These are phyloP conservation scores for Psilocybe cyanescens DNA, from an alignment of 768 basidiomycete genomes.

Conservation along the genomic window DNA sequence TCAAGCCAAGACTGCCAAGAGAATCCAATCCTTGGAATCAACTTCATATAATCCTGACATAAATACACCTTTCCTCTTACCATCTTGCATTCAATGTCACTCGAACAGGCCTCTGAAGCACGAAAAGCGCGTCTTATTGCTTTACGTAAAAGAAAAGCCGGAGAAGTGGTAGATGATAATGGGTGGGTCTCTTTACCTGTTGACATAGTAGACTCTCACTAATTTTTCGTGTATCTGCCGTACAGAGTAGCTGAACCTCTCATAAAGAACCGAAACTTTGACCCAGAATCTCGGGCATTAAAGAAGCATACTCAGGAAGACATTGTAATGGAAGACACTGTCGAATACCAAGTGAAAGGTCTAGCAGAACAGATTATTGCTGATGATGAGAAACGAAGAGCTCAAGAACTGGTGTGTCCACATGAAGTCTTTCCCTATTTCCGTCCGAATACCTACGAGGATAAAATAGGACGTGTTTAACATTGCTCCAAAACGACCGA, in stretches of 20 bases:
- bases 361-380: constrained; percentile 83
- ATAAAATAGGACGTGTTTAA: constrained; percentile 84
- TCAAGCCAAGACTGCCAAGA: background rate
- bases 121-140: constrained; percentile 83
- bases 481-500: constrained; percentile 95
- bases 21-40: background rate
- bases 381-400: constrained; percentile 84
- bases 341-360: constrained; percentile 85
- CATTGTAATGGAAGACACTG: constrained; percentile 73
- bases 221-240: constrained; percentile 2
- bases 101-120: constrained; percentile 78
- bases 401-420: constrained; percentile 81
- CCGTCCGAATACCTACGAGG: constrained; percentile 2
- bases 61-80: constrained; percentile 1
- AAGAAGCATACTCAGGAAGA: constrained; percentile 67
- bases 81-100: constrained; percentile 43
- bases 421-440: constrained; percentile 5
- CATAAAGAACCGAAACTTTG: constrained; percentile 82
- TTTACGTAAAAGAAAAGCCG: constrained; percentile 73
- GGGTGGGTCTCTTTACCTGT: constrained; percentile 31
- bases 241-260: constrained; percentile 44
- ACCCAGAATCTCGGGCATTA: constrained; percentile 83
- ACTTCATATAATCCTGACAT: background rate
- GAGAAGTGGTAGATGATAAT: constrained; percentile 49
- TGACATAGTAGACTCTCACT: background rate